Conservation (phyloP, 768 basidiomycete genomes). For the Podaxis sp. region DNA sequence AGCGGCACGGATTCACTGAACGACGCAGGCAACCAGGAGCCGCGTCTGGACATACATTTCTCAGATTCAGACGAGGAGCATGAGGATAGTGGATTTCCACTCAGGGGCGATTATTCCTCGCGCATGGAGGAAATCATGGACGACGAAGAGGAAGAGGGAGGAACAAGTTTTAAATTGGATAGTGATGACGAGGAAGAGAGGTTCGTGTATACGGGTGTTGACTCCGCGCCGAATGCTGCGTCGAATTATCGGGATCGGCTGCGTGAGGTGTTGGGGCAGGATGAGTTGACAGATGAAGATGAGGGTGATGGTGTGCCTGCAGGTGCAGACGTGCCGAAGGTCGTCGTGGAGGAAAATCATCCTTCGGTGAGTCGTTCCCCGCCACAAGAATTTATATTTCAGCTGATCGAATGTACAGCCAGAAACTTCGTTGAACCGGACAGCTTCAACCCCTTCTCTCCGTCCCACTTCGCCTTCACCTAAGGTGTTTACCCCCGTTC, state of each 20-base stretch:
- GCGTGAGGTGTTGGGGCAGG: slow-evolving; percentile 68
- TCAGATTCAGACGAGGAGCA: slow-evolving; percentile 45
- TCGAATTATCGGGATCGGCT: slow-evolving; percentile 65
- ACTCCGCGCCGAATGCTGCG: slow-evolving; percentile 44
- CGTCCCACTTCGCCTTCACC: slow-evolving; percentile 38
- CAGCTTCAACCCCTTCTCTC: slow-evolving; percentile 33
- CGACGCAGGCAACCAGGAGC: not conserved
- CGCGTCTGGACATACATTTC: slow-evolving; percentile 22
- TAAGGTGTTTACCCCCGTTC: slow-evolving; percentile 34
- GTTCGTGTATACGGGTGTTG: slow-evolving; percentile 74
- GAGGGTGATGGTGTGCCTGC: slow-evolving; percentile 40
- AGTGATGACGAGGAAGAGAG: slow-evolving; percentile 47
- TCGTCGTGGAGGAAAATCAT: slow-evolving; percentile 31
- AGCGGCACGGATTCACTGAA: not conserved
- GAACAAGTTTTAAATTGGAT: slow-evolving; percentile 19
- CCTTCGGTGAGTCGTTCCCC: slow-evolving; percentile 26
- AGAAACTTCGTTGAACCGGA: slow-evolving; percentile 11
- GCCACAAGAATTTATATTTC: not conserved
- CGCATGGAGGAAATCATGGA: slow-evolving; percentile 69
- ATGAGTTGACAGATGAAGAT: slow-evolving; percentile 44
- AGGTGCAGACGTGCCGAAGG: slow-evolving; percentile 46
- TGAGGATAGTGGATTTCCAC: slow-evolving; percentile 33
- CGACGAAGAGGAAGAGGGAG: slow-evolving; percentile 34
- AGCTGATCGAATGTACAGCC: slow-evolving; percentile 11
- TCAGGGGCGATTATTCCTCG: slow-evolving; percentile 58